Base-by-base conservation (phyloP, 371 early-diverging fungal genomes). In the Syncephalastrum sp. region DNA sequence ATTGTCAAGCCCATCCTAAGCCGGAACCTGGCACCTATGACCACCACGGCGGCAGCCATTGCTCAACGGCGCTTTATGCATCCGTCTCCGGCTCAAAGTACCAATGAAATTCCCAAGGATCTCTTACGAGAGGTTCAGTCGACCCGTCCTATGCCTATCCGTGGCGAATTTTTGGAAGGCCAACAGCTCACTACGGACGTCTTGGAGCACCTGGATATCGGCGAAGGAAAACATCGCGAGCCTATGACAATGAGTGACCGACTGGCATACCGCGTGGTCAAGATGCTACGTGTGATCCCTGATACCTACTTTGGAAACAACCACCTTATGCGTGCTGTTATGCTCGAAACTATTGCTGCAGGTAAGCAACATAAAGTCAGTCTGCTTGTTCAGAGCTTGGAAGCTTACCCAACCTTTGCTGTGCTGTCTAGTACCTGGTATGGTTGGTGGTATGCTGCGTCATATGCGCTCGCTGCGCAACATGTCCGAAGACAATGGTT, bases 391-490 rank as follows among this genome's bases (percentile, higher is more conserved):
- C 0, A 33, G 10, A 33, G 10, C 38, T 33, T 10, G 38, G 8
- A 10, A 33, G 7, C 38, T 3, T 0, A 47, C n/a, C 23, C 16
- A n/a, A 53, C 56, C 25, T 27, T 29, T n/a, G 10, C 25, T 27
- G 23, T 42, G 21, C 23, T 41, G 12, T 50, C 44, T 50, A 64
- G 92, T 95, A 15, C 97, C 97, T 12, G 94, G 95, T 15, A 91
- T 95, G 91, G 94, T 95, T 0, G 96, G 90, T 27, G 96, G 86
- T 5, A 82, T 93, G 79, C 69, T 91, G 17, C 79, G 95, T 4
- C 98, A 97, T 65, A 81, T 96, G 63, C 77, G 84, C 17, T 90
- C 91, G 3, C 74, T 98, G 15, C 83, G 97, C n/a, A 70, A 75
- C 3, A 77, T 95, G 78, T 68, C 80, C 16, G 89, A 91, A 63